Base-by-base conservation (phyloP, 768 basidiomycete species). In the Xerocomus spinulosus region DNA sequence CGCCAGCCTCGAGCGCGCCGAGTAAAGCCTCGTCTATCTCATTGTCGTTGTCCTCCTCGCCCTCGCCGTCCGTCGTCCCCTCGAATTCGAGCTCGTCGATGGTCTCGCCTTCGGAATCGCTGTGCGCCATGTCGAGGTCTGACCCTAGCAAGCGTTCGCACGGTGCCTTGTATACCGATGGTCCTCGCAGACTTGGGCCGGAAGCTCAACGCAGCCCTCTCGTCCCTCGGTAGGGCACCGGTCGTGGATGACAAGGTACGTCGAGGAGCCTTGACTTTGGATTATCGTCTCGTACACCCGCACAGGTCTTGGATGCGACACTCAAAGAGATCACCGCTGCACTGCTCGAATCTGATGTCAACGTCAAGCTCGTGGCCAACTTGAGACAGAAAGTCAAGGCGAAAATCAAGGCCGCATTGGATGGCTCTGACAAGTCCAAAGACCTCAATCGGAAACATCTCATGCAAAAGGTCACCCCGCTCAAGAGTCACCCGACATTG, bases 281-380 rank as follows among this genome's bases (percentile, higher is more conserved):
- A 43, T 44, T 4, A 26, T 32, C 37, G 23, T 41, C 33, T 50
- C 46, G 36, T 34, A 46, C 51, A 40, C 39, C 48, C 48, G 10
- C 28, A 9, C 65, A 97, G 94, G 90, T 92, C 40, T 82, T 99
- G 61, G 96, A 99, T 73, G 81, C 83, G 4, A 82, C 90, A 14
- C 81, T 99, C 53, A 98, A 97, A 70, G 92, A 96, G 70, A 89
- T 99, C 53, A 92, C 90, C 39, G 79, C 92, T 21, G 95, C 95
- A 9, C 73, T 98, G 26, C 79, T 99, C 36, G 94, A 98, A 68
- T 86, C 93, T 17, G 96, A 99, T 70, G 95, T 99, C 55, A 99
- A 99, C 64, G 95, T 99, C 59, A 96, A 95, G 67, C 81, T 98
- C 18, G 96, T 97, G 17, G 80, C 91, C 5, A 81, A 82, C 32